phyloP scores from a whole-genome alignment of 805 yeast species.

The Starmerella potacharoeniae region DNA sequence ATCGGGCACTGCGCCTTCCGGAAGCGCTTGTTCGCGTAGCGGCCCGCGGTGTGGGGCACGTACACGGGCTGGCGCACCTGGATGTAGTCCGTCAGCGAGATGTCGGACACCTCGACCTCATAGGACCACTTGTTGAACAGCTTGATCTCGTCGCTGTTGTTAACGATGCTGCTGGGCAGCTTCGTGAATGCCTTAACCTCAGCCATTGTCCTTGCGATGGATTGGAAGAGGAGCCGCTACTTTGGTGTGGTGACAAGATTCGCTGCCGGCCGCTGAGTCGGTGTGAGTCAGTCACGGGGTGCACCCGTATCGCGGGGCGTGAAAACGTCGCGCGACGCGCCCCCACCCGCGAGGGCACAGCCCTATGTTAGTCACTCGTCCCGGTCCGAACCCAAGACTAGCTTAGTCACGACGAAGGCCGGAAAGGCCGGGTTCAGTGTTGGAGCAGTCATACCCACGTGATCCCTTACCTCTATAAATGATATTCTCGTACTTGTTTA shows the following conservation, averaged over 20 bases:
- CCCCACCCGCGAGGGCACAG: conserved; percentile 1
- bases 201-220: conserved; percentile 27
- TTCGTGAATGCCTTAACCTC: conserved; percentile 88
- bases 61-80: conserved; percentile 97
- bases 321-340: not conserved
- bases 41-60: conserved; percentile 98
- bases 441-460: no score
- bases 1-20: conserved; percentile 99
- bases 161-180: conserved; percentile 93
- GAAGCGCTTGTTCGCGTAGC: conserved; percentile 98
- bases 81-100: conserved; percentile 95
- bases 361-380: conserved; percentile 8
- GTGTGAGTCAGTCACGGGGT: conserved; percentile 16
- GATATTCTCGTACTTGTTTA: no score
- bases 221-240: conserved; percentile 3
- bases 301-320: not conserved
- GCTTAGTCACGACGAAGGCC: no score
- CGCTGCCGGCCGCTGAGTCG: not conserved
- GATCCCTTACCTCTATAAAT: no score
- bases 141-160: conserved; percentile 91
- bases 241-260: conserved; percentile 4
- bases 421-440: no score
- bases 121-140: conserved; percentile 99
- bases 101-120: conserved; percentile 95
- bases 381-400: no score